A percentile compares a stretch with the other conserved stretches of the same genome.
Conservation (phyloP, 768 basidiomycete species). For the Naganishia vishniacii region DNA sequence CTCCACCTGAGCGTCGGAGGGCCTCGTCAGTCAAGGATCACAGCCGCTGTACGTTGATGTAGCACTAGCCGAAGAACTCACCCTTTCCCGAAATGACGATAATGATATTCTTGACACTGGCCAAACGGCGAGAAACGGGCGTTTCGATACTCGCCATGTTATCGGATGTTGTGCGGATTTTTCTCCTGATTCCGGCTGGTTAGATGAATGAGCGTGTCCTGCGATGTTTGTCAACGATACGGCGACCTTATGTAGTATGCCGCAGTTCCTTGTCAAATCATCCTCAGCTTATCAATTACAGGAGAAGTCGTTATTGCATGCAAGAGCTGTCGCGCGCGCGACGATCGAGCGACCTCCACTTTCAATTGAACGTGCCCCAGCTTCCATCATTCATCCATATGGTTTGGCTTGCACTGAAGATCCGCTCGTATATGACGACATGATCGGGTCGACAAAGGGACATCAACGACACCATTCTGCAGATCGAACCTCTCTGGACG, state of each 20-base stretch:
- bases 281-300: slow-evolving; percentile 21
- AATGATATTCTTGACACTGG: slow-evolving; percentile 73
- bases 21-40: too few relatives aligned
- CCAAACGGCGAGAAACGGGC: slow-evolving; percentile 66
- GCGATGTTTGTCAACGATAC: too few relatives aligned
- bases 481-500: too few relatives aligned
- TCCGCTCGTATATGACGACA: background rate
- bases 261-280: too few relatives aligned
- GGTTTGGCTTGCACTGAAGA: too few relatives aligned
- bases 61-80: slow-evolving; percentile 21
- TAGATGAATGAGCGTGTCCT: background rate
- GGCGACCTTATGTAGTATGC: too few relatives aligned
- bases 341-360: slow-evolving; percentile 12
- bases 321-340: background rate
- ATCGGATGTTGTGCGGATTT: background rate
- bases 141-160: slow-evolving; percentile 47
- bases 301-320: background rate
- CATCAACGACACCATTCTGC: background rate
- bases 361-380: background rate
- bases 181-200: background rate
- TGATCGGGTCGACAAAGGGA: slow-evolving; percentile 1
- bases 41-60: background rate
- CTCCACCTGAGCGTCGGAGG: slow-evolving; percentile 58
- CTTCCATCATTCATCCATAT: background rate
- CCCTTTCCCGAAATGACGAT: slow-evolving; percentile 91